Percentiles rank a stretch among this genome's conserved stretches.
Conservation (phyloP, 768 basidiomycete species). For the Psilocybe subaeruginosa region DNA sequence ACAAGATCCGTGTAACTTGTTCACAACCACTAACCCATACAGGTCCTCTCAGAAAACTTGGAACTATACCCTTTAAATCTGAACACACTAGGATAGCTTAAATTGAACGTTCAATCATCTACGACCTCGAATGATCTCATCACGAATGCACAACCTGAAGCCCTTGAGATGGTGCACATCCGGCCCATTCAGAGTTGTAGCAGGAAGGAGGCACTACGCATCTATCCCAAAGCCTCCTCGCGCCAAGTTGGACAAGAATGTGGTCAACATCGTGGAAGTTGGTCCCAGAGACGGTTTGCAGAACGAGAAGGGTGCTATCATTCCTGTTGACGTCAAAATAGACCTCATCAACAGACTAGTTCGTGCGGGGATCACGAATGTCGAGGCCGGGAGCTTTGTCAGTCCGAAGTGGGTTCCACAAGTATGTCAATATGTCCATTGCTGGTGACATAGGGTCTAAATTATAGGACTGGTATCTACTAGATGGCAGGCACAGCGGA, state of each 20-base stretch:
- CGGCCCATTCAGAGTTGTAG: background rate
- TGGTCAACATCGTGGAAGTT: conserved; percentile 84
- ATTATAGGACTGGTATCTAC: background rate
- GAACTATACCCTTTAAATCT: background rate
- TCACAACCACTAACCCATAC: too few relatives aligned
- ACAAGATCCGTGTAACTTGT: background rate
- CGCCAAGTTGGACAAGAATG: background rate
- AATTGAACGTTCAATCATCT: too few relatives aligned
- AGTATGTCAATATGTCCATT: conserved; percentile 40
- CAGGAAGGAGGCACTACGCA: background rate
- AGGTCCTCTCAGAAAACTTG: too few relatives aligned
- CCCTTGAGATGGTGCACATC: background rate
- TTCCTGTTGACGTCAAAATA: conserved; percentile 75
- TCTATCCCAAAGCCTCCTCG: background rate
- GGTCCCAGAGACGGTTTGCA: conserved; percentile 92
- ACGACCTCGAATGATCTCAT: background rate
- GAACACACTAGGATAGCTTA: background rate
- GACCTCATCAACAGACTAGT: conserved; percentile 80
- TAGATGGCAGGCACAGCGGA: conserved; percentile 90
- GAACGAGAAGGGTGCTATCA: conserved; percentile 72
- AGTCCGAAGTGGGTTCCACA: conserved; percentile 95
- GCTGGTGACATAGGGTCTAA: too few relatives aligned
- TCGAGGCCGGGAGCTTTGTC: conserved; percentile 91
- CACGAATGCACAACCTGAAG: background rate
- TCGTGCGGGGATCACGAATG: conserved; percentile 63